Base-by-base conservation (phyloP, 2,329 filamentous ascomycete genomes). In the Zymoseptoria passerinii region DNA sequence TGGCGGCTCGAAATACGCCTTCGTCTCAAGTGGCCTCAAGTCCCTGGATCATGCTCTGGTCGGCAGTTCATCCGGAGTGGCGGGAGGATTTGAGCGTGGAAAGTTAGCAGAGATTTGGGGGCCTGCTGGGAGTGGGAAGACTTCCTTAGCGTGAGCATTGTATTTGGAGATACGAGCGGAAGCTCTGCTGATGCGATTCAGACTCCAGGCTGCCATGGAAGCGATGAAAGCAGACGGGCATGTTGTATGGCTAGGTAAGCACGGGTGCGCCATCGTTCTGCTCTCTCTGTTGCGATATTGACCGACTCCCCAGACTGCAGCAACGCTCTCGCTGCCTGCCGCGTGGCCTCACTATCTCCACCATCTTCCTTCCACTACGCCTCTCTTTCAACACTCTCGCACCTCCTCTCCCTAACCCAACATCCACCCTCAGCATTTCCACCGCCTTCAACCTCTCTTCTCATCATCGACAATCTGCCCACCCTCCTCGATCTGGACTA, bases 91-190 rank as follows among this genome's bases (percentile, higher is more conserved):
- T 52, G 81, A 81, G 60, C 83, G 85, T 58, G 90, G 91, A 13
- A 88, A 90, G 71, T 80, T 96, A 49, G 89, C 88, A 3, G 92
- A 97, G 73, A 76, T 96, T 53, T 95, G 89, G 82, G 92, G 92
- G 0, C 90, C 92, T 9, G 87, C 90, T 8, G 92, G 91, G 1
- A 83, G 83, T 27, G 92, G 92, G 28, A 96, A 95, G 78, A 95
- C 90, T 3, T 80, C 87, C 10, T 77, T 96, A 66, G 88, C 86
- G 88, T 92, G 78, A 75, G 83, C 75, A 52, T 59, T 28, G 27
- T 29, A 28, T 16, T 6, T 52, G 2, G 19, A n/a, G n/a, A 44
- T 16, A 6, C 6, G 13, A 16, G 35, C 3, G 16, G 16, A n/a
- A 44, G 35, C 7, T 16, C n/a, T 44, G 35, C 35, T 44, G 35